phyloP scores from a whole-genome alignment of 345 rosid genomes.

The Eutrema japonicum region DNA sequence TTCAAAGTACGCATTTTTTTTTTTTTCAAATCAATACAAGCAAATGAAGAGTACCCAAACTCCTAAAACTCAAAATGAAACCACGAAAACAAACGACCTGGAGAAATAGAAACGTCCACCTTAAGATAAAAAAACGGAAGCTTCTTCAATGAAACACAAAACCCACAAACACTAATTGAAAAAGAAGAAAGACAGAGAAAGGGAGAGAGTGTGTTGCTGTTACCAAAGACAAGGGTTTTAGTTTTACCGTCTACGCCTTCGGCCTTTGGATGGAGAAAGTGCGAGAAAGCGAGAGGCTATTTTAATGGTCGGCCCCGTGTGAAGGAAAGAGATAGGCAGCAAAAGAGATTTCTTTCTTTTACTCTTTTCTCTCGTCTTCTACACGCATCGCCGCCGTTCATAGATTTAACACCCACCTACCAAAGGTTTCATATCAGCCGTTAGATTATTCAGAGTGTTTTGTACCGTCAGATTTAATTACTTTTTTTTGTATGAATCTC shows the following conservation, averaged over 20 bases:
- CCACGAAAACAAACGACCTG: neutral
- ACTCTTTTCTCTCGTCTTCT: neutral
- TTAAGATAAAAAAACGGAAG: slow-evolving; percentile 21
- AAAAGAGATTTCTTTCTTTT: neutral
- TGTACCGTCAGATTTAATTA: slow-evolving; percentile 24
- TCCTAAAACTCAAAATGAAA: slow-evolving; percentile 25
- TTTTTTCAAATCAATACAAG: slow-evolving; percentile 13
- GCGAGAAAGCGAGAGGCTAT: slow-evolving; percentile 38
- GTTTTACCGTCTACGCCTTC: slow-evolving; percentile 28
- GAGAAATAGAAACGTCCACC: neutral
- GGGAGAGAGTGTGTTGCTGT: slow-evolving; percentile 3
- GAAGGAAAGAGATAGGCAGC: slow-evolving; percentile 40
- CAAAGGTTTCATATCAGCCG: slow-evolving; percentile 8
- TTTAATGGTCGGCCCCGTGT: slow-evolving; percentile 40
- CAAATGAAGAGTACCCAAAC: slow-evolving; percentile 33
- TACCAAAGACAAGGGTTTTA: slow-evolving; percentile 9
- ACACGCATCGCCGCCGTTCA: slow-evolving; percentile 39
- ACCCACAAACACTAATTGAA: neutral
- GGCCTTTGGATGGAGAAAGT: slow-evolving; percentile 16
- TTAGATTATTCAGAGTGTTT: slow-evolving; percentile 1
- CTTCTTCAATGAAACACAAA: slow-evolving; percentile 20
- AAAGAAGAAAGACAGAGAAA: neutral
- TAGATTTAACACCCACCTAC: slow-evolving; percentile 20
- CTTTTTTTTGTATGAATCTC: slow-evolving; percentile 4
- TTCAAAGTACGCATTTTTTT: slow-evolving; percentile 21